Evolutionary conservation across 1,284 basidiomycete species (phyloP), one percentile per base, ranked within the genome.

Genomic region (Mycena citricolor): DNA sequence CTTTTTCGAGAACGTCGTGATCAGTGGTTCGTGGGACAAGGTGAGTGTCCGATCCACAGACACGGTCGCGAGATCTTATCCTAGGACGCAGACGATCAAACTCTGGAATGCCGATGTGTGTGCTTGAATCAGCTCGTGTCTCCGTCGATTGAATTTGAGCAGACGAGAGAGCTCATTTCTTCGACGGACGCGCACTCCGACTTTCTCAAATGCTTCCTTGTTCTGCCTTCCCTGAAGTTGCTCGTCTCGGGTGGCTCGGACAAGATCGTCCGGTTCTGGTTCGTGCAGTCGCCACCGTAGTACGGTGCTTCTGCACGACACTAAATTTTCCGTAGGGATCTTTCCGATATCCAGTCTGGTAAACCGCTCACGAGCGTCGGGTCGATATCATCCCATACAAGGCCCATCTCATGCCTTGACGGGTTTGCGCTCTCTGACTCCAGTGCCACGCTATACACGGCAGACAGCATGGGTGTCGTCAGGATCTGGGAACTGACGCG

Each of bases 1-100:
- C 4, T 81, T 95, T 57, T 68, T 71, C 43, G 63, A 59, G 32
- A 68, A 71, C 49, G 63, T 84, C 6, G 65, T 97, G 26, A 75
- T 94, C 49, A 90, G 89, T 31, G 90, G 88, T 16, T 92, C 92
- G 31, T 97, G 93, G 93, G 93, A 97, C 62, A 84, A 86, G 65
- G 87, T 80, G 56, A 44, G 20, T 45, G 61, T 56, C 31, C 23
- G 20, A 14, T 39, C 12, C 16, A 4, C 20, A 42, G 16, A 25
- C 40, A 21, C 34, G 42, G 26, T 41, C 37, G 28, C 31, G 23
- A 30, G 45, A 44, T 8, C 52, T 36, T 47, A 17, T 49, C 14
- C 26, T 29, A n/a, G n/a, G n/a, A n/a, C n/a, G 1, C 52, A 90
- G 87, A 83, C 83, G 0, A 86, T 95, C 61, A 84, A 82, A 58